Percentiles rank a stretch among this genome's conserved stretches.
Evolutionary conservation across 2,329 filamentous ascomycete genomes (phyloP).

Genomic region (Pseudocercospora pini-densiflorae): DNA sequence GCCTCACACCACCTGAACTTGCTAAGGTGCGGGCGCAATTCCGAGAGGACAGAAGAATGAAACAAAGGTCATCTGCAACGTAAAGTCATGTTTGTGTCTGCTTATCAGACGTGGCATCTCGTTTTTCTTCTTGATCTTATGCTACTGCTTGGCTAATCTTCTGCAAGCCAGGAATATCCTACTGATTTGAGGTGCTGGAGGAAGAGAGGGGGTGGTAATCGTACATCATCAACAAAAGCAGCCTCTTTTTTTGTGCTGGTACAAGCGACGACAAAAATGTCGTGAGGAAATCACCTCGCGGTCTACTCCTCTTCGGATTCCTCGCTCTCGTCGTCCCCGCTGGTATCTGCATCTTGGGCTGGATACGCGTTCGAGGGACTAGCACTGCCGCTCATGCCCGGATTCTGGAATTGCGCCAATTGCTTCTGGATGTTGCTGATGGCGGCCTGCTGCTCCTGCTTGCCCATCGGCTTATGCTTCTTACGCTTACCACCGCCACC

Average conservation of each 20-base stretch:
- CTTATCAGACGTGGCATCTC: neutral
- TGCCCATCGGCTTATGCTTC: slow-evolving; percentile 80
- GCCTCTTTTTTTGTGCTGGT: neutral
- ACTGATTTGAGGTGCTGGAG: neutral
- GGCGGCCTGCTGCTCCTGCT: slow-evolving; percentile 70
- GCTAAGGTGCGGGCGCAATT: neutral
- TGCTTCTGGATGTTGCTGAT: slow-evolving; percentile 67
- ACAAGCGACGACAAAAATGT: neutral
- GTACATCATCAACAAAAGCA: slow-evolving; percentile 20
- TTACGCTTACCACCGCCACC: slow-evolving; percentile 57
- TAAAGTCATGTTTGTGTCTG: neutral
- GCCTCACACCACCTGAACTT: neutral
- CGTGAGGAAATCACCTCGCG: neutral
- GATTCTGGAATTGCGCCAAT: slow-evolving; percentile 46
- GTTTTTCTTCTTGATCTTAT: neutral
- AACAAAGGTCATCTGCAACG: neutral
- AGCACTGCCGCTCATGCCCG: slow-evolving; percentile 29
- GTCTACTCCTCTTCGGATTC: slow-evolving; percentile 43
- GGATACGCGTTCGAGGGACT: slow-evolving; percentile 28
- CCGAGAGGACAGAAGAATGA: neutral
- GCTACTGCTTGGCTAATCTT: slow-evolving; percentile 1
- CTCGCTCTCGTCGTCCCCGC: slow-evolving; percentile 41
- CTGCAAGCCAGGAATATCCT: slow-evolving; percentile 8
- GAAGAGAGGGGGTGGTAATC: neutral
- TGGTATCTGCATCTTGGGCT: slow-evolving; percentile 28